Evolutionary conservation across 208 protist genomes (phyloP), one percentile per base, ranked within the genome.

Genomic region (Acanthamoeba sp.): DNA sequence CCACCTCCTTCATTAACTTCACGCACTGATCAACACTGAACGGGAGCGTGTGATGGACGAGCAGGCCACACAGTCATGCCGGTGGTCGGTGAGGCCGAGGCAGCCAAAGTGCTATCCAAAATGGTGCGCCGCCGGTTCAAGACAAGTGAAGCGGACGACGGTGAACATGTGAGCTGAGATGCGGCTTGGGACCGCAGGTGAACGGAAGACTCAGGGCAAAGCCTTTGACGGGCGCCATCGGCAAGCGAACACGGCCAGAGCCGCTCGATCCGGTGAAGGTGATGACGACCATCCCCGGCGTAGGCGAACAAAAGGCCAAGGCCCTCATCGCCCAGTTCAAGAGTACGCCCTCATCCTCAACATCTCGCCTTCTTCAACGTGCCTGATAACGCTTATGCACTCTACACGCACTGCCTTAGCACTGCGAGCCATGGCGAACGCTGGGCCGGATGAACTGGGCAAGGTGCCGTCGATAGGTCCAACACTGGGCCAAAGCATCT

Each of bases 251-350:
- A 7, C 71, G 71, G 22, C 18, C 32, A 48, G 71, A 80, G 71
- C 71, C 71, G 22, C 71, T 80, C 36, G 71, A 80, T 12, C 32
- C 29, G 36, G 71, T 20, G 1, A 80, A 48, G 71, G 32, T 80
- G 10, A 1, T 80, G 71, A 80, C 40, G 36, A 48, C 20, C 32
- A 80, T 80, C 36, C 71, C 32, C 9, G 71, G 71, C 32, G 71
- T 80, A 4, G 71, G 71, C 9, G 71, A 80, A 40, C 71, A 80
- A 22, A 80, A 80, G 18, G 71, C 71, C 71, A 80, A 50, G 24
- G 36, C 36, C 0, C 71, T 80, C 27, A 27, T 80, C 5, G 71
- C 71, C 1, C 71, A 80, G 14, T 80, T 50, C 36, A 45, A 45
- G 71, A 80, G 71, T 80, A 80, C 71, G 18, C 20, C 45, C 55